A percentile compares a stretch with the other conserved stretches of the same genome.
Conservation (phyloP, 1,284 basidiomycete genomes). For the Cutaneotrichosporon cavernicola region DNA sequence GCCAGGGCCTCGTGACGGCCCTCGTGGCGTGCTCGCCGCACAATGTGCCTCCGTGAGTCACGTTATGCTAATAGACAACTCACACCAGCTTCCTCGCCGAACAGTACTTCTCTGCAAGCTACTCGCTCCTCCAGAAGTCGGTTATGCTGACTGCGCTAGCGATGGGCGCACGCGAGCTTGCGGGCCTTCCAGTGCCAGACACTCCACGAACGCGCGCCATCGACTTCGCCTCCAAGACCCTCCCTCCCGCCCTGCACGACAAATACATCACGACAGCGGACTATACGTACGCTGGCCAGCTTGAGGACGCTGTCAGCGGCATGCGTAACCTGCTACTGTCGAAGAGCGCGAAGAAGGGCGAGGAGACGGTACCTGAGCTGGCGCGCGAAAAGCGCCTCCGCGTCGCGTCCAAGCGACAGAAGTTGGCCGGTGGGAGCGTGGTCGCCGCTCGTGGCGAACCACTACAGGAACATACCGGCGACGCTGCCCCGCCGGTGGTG, state of each 20-base stretch:
- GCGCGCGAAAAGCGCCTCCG: slow-evolving; percentile 73
- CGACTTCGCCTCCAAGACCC: slow-evolving; percentile 73
- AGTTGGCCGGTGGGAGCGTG: slow-evolving; percentile 35
- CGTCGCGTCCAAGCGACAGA: slow-evolving; percentile 53
- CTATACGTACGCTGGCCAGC: slow-evolving; percentile 24
- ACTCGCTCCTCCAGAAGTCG: slow-evolving; percentile 78
- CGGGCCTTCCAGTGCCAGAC: slow-evolving; percentile 62
- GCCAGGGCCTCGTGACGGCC: slow-evolving; percentile 73
- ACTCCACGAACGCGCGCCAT: slow-evolving; percentile 26
- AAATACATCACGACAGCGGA: slow-evolving; percentile 60
- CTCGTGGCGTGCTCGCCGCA: slow-evolving; percentile 74
- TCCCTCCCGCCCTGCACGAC: slow-evolving; percentile 68
- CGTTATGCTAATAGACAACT: background rate
- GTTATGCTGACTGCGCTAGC: slow-evolving; percentile 82
- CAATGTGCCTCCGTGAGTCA: slow-evolving; percentile 72
- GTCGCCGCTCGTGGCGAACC: slow-evolving; percentile 14
- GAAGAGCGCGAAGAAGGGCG: slow-evolving; percentile 41
- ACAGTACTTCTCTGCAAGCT: slow-evolving; percentile 89
- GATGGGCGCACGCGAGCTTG: slow-evolving; percentile 78
- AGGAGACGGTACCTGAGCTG: slow-evolving; percentile 60
- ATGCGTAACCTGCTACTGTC: slow-evolving; percentile 41
- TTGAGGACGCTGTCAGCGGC: slow-evolving; percentile 41
- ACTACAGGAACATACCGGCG: slow-evolving; percentile 3
- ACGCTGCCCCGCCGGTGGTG: slow-evolving; percentile 31
- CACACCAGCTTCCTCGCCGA: slow-evolving; percentile 71